phyloP scores from a whole-genome alignment of 805 yeast genomes.

The Candida easanensis region DNA sequence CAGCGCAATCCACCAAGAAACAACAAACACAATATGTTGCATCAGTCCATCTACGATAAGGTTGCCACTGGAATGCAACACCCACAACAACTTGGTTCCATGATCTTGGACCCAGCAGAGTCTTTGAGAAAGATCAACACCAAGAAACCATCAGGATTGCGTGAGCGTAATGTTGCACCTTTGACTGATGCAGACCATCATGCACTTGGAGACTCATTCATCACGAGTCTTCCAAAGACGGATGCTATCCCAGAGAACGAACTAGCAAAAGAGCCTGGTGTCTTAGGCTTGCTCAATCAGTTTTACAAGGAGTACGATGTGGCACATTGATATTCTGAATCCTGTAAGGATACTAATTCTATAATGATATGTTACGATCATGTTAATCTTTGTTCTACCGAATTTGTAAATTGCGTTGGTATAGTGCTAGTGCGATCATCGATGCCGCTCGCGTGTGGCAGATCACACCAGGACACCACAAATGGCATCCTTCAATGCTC shows the following conservation, averaged over 20 bases:
- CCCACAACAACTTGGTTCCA: slow-evolving; percentile 7
- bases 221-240: slow-evolving; percentile 34
- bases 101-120: slow-evolving; percentile 11
- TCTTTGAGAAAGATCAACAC: slow-evolving; percentile 3
- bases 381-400: no score
- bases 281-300: slow-evolving; percentile 77
- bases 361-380: neutral
- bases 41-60: slow-evolving; percentile 9
- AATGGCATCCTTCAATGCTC: no score
- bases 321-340: slow-evolving; percentile 8
- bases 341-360: neutral
- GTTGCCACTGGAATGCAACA: slow-evolving; percentile 4
- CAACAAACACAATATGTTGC: slow-evolving; percentile 7
- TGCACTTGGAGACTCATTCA: slow-evolving; percentile 42
- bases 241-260: slow-evolving; percentile 33
- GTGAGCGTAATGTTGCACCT: slow-evolving; percentile 5
- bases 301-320: slow-evolving; percentile 52
- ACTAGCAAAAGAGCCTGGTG: slow-evolving; percentile 46
- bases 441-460: no score
- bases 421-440: no score
- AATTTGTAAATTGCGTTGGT: no score
- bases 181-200: slow-evolving; percentile 12
- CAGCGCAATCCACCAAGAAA: slow-evolving; percentile 23
- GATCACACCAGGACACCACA: no score
- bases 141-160: slow-evolving; percentile 1